Evolutionary conservation across 495 filamentous ascomycete species (phyloP), one percentile per base, ranked within the genome.

Genomic region (Hypoxylon rickii): DNA sequence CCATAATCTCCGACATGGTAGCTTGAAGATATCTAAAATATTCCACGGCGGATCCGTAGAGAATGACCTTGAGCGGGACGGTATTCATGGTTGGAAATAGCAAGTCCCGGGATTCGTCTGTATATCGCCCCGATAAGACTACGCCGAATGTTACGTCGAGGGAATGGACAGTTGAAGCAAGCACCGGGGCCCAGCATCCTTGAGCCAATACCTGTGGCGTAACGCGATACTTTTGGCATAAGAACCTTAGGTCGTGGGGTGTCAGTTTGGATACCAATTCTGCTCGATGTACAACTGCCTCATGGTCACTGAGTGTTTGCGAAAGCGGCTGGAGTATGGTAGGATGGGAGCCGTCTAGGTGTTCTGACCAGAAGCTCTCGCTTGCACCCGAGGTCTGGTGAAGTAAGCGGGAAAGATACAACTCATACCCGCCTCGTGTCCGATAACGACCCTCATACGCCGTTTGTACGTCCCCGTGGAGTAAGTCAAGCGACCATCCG

Each of bases 21-120:
- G 81, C 73, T 55, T 90, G 88, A 67, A 86, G 79, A 62, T 89
- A 86, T 18, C 67, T 67, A 24, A 90, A 69, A 79, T 89, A 86
- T 15, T 84, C 79, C 6, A 49, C 53, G 3, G 79, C 67, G 0
- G 70, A 77, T 15, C 88, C 88, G 55, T 90, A 85, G 8, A 89
- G 62, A 3, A 89, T 71, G 10, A 77, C 73, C 10, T 89, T 74
- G 1, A 90, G 70, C 0, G 83, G 78, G 0, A 91, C 81, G 0
- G 89, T 91, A 58, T 89, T 91, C 86, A 91, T 91, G 3, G 85
- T 83, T 6, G 89, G 89, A 58, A 91, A 91, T 60, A 88, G 72
- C n/a, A 88, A 64, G 13, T 78, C 66, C 20, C 81, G 74, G 4
- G 83, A 76, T 13, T 76, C 70, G 17, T 84, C 82, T 3, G 74